These are phyloP conservation scores for Phoenix dactylifera DNA, from an alignment of 176 grass and related monocot genomes.

Conservation along the genomic window DNA sequence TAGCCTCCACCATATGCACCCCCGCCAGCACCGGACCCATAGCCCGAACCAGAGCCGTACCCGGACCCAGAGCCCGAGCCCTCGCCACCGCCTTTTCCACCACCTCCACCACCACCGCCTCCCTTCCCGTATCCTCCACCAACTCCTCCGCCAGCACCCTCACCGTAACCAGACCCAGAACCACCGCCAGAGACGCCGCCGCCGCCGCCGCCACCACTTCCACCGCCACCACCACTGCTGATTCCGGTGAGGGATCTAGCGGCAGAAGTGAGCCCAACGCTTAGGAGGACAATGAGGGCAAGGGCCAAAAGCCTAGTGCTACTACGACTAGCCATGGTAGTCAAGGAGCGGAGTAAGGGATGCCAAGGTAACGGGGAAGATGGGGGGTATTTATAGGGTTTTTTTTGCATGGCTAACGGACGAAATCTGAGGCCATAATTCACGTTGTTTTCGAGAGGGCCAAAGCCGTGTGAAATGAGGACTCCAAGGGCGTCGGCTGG, in stretches of 20 bases:
- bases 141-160: neutral
- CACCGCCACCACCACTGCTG: neutral
- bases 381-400: neutral
- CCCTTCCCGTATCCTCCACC: neutral
- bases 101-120: neutral
- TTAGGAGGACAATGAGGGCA: neutral
- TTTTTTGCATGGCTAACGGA: neutral
- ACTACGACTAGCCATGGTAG: neutral
- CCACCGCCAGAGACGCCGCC: neutral
- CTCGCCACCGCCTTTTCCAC: neutral
- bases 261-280: neutral
- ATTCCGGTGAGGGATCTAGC: conserved; percentile 2
- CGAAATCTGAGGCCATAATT: neutral
- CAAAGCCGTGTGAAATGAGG: neutral
- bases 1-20: neutral
- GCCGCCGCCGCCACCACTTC: neutral
- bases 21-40: neutral
- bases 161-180: neutral
- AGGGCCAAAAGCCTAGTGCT: neutral
- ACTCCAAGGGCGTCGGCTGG: no score
- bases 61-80: conserved; percentile 11
- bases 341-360: neutral
- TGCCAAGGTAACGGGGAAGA: neutral
- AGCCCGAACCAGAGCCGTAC: neutral
- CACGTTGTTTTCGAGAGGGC: neutral